Evolutionary conservation across 2,329 filamentous ascomycete genomes (phyloP).

Genomic region (Botryotinia narcissicola): DNA sequence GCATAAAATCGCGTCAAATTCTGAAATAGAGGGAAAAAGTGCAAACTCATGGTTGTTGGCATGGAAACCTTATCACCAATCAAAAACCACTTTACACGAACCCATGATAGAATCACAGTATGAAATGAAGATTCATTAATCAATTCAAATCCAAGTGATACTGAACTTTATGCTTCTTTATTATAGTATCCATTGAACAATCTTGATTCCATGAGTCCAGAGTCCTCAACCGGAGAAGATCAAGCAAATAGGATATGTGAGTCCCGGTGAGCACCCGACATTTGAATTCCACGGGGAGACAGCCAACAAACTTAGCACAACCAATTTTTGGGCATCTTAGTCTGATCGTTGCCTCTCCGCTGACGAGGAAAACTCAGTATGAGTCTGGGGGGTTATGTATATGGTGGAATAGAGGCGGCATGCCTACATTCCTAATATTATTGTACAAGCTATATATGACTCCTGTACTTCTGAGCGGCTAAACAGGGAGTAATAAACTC

Average conservation of each 20-base stretch:
- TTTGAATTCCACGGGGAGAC: background rate
- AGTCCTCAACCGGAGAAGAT: background rate
- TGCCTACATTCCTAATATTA: background rate
- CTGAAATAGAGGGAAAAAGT: background rate
- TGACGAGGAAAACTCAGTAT: background rate
- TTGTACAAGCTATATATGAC: background rate
- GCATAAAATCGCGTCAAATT: conserved; percentile 4
- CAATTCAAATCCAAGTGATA: background rate
- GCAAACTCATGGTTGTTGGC: conserved; percentile 16
- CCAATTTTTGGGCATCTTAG: background rate
- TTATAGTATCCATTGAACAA: background rate
- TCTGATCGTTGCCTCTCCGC: background rate
- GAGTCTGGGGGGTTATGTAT: background rate
- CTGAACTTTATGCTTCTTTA: background rate
- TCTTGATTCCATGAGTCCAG: background rate
- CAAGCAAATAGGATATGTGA: background rate
- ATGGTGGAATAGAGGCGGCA: background rate
- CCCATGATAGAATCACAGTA: background rate
- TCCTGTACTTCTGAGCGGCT: background rate
- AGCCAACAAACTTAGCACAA: background rate
- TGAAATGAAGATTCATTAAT: background rate
- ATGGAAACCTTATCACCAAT: conserved; percentile 19
- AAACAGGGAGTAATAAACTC: background rate
- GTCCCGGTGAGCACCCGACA: background rate
- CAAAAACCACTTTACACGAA: conserved; percentile 20